Conservation (phyloP, 169 alveolate genomes). For the Plasmodium vinckei region DNA sequence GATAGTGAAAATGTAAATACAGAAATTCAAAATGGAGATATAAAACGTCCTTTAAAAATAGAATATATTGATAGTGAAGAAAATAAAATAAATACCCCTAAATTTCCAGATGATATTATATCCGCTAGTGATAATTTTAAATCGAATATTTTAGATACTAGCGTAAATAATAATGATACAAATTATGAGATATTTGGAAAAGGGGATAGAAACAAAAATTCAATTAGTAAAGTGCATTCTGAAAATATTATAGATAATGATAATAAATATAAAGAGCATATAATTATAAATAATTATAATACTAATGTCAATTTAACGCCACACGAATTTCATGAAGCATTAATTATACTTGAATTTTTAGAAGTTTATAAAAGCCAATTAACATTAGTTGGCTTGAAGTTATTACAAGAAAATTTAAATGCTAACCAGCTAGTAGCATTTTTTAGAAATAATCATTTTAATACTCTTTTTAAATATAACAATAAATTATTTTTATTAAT, state of each 20-base stretch:
- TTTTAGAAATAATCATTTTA: slow-evolving; percentile 75
- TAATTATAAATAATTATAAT: slow-evolving; percentile 65
- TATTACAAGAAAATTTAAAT: slow-evolving; percentile 50
- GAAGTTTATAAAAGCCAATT: slow-evolving; percentile 73
- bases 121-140: not conserved
- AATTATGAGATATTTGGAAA: slow-evolving; percentile 9
- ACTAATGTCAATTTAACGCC: slow-evolving; percentile 75
- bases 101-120: slow-evolving; percentile 40
- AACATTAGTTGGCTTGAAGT: slow-evolving; percentile 71
- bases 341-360: slow-evolving; percentile 64
- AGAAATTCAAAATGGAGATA: not conserved
- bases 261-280: slow-evolving; percentile 60
- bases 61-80: not conserved
- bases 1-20: slow-evolving; percentile 1
- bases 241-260: slow-evolving; percentile 42
- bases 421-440: slow-evolving; percentile 74
- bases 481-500: slow-evolving; percentile 63
- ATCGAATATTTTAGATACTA: not conserved
- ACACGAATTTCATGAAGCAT: slow-evolving; percentile 73
- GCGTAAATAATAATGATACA: not conserved
- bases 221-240: slow-evolving; percentile 2
- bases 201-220: slow-evolving; percentile 14
- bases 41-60: not conserved
- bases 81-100: slow-evolving; percentile 18
- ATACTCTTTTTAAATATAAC: slow-evolving; percentile 72